These are phyloP conservation scores for Acanthamoeba polyphaga DNA, from an alignment of 208 protist genomes.

Conservation along the genomic window DNA sequence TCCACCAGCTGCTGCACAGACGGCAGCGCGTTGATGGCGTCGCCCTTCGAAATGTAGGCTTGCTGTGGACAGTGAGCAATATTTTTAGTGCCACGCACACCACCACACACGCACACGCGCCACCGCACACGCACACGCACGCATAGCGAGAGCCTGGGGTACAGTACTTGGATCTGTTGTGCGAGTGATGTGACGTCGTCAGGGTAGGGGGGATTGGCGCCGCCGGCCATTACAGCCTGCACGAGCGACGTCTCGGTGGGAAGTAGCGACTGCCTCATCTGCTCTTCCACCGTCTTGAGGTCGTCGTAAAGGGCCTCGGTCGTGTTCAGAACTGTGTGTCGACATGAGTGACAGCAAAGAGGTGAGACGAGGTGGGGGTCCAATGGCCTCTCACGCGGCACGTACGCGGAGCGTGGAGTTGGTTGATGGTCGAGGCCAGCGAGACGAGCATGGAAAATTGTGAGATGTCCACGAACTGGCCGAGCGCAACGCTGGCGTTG, in stretches of 20 bases:
- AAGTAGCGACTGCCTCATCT: neutral
- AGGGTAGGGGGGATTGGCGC: neutral
- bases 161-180: neutral
- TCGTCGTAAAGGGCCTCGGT: neutral
- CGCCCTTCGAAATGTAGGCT: neutral
- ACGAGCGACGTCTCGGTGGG: neutral
- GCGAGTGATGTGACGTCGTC: neutral
- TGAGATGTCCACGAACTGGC: neutral
- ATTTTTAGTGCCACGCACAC: too few relatives aligned
- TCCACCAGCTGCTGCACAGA: neutral
- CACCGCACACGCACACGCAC: too few relatives aligned
- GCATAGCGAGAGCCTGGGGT: too few relatives aligned
- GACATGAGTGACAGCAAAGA: neutral
- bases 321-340: neutral
- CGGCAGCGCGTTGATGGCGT: neutral
- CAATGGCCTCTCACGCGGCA: neutral
- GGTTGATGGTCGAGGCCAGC: neutral
- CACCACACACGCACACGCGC: too few relatives aligned
- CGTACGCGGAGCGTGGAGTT: neutral
- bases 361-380: neutral
- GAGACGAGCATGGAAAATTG: neutral
- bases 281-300: neutral
- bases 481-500: neutral
- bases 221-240: neutral
- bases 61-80: neutral